A percentile compares a stretch with the other conserved stretches of the same genome.
phyloP scores from a whole-genome alignment of 2,329 filamentous ascomycete genomes.

The Fusarium sp. region DNA sequence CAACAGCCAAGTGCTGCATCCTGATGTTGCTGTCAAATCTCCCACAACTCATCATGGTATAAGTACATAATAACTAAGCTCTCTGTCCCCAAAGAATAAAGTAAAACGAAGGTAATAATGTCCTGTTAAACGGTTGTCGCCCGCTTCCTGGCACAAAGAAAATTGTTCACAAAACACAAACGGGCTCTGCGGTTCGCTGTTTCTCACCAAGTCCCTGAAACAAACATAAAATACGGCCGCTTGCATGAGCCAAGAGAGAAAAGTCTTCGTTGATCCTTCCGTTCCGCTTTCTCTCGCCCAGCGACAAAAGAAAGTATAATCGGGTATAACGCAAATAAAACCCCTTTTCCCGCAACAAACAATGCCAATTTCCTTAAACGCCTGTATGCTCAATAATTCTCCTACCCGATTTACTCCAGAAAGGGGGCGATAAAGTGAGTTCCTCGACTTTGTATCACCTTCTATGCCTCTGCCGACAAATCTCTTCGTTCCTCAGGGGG shows the following conservation, averaged over 20 bases:
- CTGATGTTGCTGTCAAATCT: slow-evolving; percentile 5
- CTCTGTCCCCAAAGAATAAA: slow-evolving; percentile 18
- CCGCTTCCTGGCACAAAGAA: slow-evolving; percentile 21
- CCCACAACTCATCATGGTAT: slow-evolving; percentile 33
- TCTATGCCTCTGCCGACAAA: slow-evolving; percentile 30
- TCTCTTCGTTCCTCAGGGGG: slow-evolving; percentile 42
- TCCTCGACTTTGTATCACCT: background rate
- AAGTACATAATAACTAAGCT: slow-evolving; percentile 30
- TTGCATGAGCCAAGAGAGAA: slow-evolving; percentile 31
- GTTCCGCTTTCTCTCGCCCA: slow-evolving; percentile 32
- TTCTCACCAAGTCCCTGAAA: slow-evolving; percentile 30
- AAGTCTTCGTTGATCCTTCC: slow-evolving; percentile 24
- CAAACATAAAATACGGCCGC: slow-evolving; percentile 33
- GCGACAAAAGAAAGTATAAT: slow-evolving; percentile 45
- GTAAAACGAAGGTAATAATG: slow-evolving; percentile 15
- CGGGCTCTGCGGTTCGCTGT: slow-evolving; percentile 28
- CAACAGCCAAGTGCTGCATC: slow-evolving; percentile 9
- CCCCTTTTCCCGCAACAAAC: slow-evolving; percentile 32
- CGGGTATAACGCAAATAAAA: slow-evolving; percentile 50
- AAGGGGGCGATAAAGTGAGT: background rate
- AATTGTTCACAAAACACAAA: slow-evolving; percentile 37
- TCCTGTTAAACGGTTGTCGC: slow-evolving; percentile 21
- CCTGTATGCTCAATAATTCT: slow-evolving; percentile 33
- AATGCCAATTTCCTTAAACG: slow-evolving; percentile 32
- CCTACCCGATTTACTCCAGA: slow-evolving; percentile 17